Evolutionary conservation across 116 monocot genomes (phyloP).

Genomic region (Dioscorea cayenensis): DNA sequence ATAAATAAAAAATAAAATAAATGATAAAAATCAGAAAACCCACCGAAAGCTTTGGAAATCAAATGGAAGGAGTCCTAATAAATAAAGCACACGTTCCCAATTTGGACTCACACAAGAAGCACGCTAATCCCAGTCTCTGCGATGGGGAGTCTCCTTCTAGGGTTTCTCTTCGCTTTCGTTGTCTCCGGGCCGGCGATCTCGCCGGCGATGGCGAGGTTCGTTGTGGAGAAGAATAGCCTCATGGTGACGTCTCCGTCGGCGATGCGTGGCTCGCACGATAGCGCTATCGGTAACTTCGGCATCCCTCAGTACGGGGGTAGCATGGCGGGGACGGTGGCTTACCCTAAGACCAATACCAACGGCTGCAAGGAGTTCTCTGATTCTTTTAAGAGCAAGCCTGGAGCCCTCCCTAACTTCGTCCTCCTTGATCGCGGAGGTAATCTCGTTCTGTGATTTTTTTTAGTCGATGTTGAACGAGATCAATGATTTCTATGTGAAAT

Average conservation of each 20-base stretch:
- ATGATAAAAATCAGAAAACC: no score
- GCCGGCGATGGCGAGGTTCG: conserved; percentile 50
- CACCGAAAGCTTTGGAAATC: no score
- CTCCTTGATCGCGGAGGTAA: conserved; percentile 95
- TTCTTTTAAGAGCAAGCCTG: conserved; percentile 61
- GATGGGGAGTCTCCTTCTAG: neutral
- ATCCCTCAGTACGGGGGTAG: conserved; percentile 96
- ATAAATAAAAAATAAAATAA: no score
- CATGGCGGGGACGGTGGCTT: conserved; percentile 83
- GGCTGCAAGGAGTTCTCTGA: conserved; percentile 67
- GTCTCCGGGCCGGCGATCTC: neutral
- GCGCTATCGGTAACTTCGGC: conserved; percentile 98
- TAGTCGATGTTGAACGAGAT: no score
- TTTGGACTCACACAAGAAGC: no score
- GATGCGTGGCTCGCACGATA: conserved; percentile 75
- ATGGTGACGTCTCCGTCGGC: conserved; percentile 73
- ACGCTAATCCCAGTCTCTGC: no score
- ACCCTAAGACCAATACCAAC: conserved; percentile 56
- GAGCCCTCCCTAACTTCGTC: conserved; percentile 80
- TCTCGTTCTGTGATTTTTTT: neutral
- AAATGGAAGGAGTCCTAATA: no score
- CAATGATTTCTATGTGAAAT: no score
- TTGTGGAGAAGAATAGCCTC: conserved; percentile 98
- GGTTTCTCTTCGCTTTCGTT: neutral
- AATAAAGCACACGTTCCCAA: no score